These are phyloP conservation scores for Phytopythium delawarense DNA, from an alignment of 352 stramenopile genomes.

Conservation along the genomic window DNA sequence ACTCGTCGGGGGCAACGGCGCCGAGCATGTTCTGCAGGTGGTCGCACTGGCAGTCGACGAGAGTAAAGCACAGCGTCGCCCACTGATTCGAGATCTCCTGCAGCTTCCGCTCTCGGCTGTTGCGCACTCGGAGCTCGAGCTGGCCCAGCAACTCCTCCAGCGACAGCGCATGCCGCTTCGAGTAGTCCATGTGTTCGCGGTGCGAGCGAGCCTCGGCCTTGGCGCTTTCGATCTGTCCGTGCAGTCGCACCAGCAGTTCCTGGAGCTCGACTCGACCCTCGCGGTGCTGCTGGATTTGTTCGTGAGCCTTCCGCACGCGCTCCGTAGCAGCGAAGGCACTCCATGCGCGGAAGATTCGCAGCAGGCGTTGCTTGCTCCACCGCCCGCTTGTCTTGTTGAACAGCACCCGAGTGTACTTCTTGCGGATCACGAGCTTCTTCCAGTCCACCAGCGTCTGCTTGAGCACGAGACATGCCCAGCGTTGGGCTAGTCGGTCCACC, in stretches of 20 bases:
- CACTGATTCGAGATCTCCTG: slow-evolving; percentile 66
- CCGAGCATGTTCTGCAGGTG: slow-evolving; percentile 65
- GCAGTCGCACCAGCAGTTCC: slow-evolving; percentile 42
- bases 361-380: slow-evolving; percentile 45
- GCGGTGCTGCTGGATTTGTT: slow-evolving; percentile 42
- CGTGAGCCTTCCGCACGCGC: slow-evolving; percentile 26
- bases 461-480: slow-evolving; percentile 45
- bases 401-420: slow-evolving; percentile 69
- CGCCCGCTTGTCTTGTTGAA: slow-evolving; percentile 51
- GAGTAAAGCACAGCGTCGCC: slow-evolving; percentile 46
- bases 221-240: slow-evolving; percentile 46
- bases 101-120: slow-evolving; percentile 54
- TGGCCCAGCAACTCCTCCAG: slow-evolving; percentile 53
- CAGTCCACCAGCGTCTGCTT: slow-evolving; percentile 60
- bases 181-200: slow-evolving; percentile 57
- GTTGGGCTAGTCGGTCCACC: slow-evolving; percentile 48
- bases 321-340: slow-evolving; percentile 27
- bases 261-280: slow-evolving; percentile 48
- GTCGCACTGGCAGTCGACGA: slow-evolving; percentile 50
- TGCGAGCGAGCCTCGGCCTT: slow-evolving; percentile 40
- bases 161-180: slow-evolving; percentile 49
- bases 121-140: slow-evolving; percentile 38
- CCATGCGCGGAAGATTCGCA: slow-evolving; percentile 44
- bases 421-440: slow-evolving; percentile 68
- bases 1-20: slow-evolving; percentile 31